Conservation (phyloP, 208 protist species). For the Acanthamoeba castellanii region DNA sequence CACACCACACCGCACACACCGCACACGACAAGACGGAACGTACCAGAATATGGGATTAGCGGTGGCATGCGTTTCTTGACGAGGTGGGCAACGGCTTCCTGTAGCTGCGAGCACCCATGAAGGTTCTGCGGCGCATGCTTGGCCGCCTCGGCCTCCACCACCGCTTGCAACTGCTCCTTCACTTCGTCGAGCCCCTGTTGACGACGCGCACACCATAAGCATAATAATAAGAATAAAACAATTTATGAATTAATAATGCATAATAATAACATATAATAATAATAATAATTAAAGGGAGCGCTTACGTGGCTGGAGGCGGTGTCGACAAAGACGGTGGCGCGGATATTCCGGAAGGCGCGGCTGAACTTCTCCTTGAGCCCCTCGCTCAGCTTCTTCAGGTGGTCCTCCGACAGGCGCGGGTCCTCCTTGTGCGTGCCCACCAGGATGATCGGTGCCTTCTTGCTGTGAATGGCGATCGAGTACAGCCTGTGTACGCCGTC, state of each 20-base stretch:
- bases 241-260: too few relatives aligned
- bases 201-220: not conserved
- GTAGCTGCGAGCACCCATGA: not conserved
- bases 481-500: not conserved
- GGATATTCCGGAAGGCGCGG: slow-evolving; percentile 6
- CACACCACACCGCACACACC: too few relatives aligned
- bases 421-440: slow-evolving; percentile 65
- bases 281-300: not conserved
- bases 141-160: not conserved
- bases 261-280: too few relatives aligned
- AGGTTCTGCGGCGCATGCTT: not conserved
- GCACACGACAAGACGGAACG: not conserved
- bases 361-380: slow-evolving; percentile 14
- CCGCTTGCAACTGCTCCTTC: not conserved
- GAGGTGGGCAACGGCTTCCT: not conserved
- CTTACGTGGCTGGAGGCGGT: not conserved
- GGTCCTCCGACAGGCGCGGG: not conserved
- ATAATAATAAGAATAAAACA: not conserved
- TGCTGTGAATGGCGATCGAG: slow-evolving; percentile 56
- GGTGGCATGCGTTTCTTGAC: slow-evolving; percentile 23
- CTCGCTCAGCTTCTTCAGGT: not conserved
- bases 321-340: slow-evolving; percentile 6
- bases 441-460: slow-evolving; percentile 46
- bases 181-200: not conserved
- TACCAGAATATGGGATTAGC: slow-evolving; percentile 3